These are phyloP conservation scores for Nitzschia sp. DNA, from an alignment of 108 stramenopile genomes.

Conservation along the genomic window DNA sequence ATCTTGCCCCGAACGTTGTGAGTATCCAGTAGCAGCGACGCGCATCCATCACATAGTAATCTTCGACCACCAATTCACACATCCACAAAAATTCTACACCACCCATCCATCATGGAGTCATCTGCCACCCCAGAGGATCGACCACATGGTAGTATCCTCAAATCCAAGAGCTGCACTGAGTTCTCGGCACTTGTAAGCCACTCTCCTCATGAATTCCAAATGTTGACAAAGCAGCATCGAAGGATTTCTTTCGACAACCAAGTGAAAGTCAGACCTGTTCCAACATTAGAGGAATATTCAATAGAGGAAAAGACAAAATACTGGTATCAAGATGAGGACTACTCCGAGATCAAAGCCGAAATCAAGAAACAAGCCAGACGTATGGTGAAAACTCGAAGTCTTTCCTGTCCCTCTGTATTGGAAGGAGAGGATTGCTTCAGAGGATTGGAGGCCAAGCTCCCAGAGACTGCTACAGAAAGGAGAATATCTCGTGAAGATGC, in stretches of 20 bases:
- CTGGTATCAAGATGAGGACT: background rate
- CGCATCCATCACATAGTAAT: no score
- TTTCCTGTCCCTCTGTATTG: no score
- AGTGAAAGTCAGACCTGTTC: background rate
- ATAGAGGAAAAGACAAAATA: background rate
- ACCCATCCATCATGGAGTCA: no score
- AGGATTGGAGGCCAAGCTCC: background rate
- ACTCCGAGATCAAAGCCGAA: background rate
- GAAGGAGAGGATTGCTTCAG: background rate
- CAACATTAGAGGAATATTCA: background rate
- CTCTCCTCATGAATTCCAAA: no score
- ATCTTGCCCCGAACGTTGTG: no score
- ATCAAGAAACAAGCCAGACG: background rate
- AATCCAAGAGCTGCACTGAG: no score
- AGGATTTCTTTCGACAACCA: background rate
- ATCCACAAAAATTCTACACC: no score
- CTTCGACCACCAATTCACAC: no score
- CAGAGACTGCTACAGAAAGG: background rate
- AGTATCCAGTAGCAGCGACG: no score
- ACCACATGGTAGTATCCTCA: no score
- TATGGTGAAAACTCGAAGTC: background rate
- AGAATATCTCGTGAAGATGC: slow-evolving; percentile 8
- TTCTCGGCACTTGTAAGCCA: no score
- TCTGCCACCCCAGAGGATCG: no score
- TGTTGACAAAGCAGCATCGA: background rate